Evolutionary conservation across 352 stramenopile genomes (phyloP).

Genomic region (Ochromonadaceae sp.): DNA sequence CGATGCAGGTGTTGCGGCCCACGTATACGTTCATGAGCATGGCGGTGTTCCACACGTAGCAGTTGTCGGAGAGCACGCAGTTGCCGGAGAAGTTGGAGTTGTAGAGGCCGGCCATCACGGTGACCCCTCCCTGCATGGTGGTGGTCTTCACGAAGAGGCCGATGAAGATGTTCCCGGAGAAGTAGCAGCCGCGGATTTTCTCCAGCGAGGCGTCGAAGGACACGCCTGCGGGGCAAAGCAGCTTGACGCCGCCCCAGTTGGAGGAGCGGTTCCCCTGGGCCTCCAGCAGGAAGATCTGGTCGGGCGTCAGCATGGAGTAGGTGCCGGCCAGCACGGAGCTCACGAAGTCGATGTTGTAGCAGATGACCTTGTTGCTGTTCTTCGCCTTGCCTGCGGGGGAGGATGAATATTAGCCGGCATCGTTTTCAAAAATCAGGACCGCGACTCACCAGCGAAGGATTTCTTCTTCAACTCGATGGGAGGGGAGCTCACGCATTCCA

Average conservation of each 20-base stretch:
- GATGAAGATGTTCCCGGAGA: slow-evolving; percentile 17
- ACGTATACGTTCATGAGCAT: background rate
- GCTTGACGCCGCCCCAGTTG: background rate
- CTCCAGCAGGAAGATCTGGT: slow-evolving; percentile 20
- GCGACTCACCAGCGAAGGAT: background rate
- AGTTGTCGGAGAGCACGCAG: slow-evolving; percentile 10
- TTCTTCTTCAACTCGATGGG: background rate
- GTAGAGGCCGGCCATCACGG: background rate
- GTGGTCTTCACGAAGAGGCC: slow-evolving; percentile 14
- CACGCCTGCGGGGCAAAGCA: background rate
- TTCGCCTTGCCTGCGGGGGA: slow-evolving; percentile 1
- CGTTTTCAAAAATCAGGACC: slow-evolving; percentile 1
- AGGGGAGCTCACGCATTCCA: background rate
- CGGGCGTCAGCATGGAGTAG: background rate
- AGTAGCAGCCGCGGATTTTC: slow-evolving; percentile 15
- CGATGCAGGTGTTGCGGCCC: background rate
- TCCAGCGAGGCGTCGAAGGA: background rate
- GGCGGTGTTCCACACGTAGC: background rate
- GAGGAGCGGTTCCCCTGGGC: slow-evolving; percentile 18
- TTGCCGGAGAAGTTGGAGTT: background rate
- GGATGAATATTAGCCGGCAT: background rate
- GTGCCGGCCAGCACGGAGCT: background rate
- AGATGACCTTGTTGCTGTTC: slow-evolving; percentile 4
- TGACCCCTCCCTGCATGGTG: background rate
- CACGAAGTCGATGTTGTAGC: background rate